Evolutionary conservation across 2,329 filamentous ascomycete genomes (phyloP).

Genomic region (Apiospora phragmitis): DNA sequence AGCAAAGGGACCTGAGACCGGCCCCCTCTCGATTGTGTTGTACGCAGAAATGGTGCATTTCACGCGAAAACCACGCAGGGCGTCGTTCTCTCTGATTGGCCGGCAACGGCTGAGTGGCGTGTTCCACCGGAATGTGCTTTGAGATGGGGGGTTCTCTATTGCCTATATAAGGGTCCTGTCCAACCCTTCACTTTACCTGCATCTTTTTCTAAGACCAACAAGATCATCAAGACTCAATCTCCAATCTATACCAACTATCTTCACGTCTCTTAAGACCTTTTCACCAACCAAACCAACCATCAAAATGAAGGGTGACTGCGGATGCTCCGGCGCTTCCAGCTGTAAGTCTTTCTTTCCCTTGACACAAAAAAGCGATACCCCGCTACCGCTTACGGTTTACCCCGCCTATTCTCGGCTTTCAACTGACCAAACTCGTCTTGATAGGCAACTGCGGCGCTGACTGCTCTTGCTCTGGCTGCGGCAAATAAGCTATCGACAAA

Average conservation of each 20-base stretch:
- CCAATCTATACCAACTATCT: constrained; percentile 2
- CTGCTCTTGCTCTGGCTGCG: constrained; percentile 37
- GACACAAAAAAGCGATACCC: constrained; percentile 10
- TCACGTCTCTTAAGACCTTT: constrained; percentile 4
- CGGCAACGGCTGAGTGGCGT: not conserved
- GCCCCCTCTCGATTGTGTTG: not conserved
- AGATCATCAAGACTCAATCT: constrained; percentile 2
- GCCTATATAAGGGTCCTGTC: constrained; percentile 17
- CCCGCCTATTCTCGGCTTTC: constrained; percentile 4
- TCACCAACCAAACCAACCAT: constrained; percentile 15
- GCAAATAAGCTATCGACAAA: constrained; percentile 30
- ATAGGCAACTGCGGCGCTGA: constrained; percentile 27
- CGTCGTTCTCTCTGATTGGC: constrained; percentile 10
- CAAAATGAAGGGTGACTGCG: constrained; percentile 40
- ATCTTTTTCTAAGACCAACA: not conserved
- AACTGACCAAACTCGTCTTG: not conserved
- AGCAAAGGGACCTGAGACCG: constrained; percentile 4
- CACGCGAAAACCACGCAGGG: constrained; percentile 13
- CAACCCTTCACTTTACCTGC: not conserved
- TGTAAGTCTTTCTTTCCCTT: constrained; percentile 26
- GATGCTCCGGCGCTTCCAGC: constrained; percentile 36
- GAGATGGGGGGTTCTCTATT: not conserved
- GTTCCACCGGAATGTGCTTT: not conserved
- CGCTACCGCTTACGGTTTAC: constrained; percentile 17
- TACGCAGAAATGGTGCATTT: constrained; percentile 4